These are phyloP conservation scores for Dactylella cylindrospora DNA, from an alignment of 2,329 filamentous ascomycete species.

Conservation along the genomic window DNA sequence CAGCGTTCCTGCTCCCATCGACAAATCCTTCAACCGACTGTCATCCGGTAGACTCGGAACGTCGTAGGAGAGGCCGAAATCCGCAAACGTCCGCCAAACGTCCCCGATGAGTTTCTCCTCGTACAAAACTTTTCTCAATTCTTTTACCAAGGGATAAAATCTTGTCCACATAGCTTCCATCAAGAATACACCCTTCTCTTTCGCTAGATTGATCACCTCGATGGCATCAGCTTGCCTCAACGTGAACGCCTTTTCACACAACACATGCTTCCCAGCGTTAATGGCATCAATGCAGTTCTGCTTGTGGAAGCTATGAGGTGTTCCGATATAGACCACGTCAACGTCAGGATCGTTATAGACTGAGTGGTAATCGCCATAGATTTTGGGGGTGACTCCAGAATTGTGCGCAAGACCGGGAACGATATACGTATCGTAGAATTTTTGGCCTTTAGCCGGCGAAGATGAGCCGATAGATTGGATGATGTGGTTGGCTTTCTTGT, in stretches of 20 bases:
- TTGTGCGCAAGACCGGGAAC: slow-evolving; percentile 44
- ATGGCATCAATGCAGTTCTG: slow-evolving; percentile 56
- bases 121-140: slow-evolving; percentile 52
- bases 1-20: slow-evolving; percentile 54
- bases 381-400: slow-evolving; percentile 48
- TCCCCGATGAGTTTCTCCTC: slow-evolving; percentile 54
- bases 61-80: slow-evolving; percentile 53
- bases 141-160: slow-evolving; percentile 53
- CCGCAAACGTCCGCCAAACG: slow-evolving; percentile 53
- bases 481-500: slow-evolving; percentile 53
- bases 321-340: slow-evolving; percentile 57
- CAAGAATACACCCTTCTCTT: slow-evolving; percentile 54
- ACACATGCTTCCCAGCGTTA: slow-evolving; percentile 53
- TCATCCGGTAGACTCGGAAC: slow-evolving; percentile 50
- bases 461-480: slow-evolving; percentile 56
- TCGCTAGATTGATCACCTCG: slow-evolving; percentile 54
- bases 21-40: slow-evolving; percentile 52
- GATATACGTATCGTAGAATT: slow-evolving; percentile 52
- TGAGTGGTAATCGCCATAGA: slow-evolving; percentile 54
- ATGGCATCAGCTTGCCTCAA: slow-evolving; percentile 53
- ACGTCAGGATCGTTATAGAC: slow-evolving; percentile 54
- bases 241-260: slow-evolving; percentile 57
- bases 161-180: slow-evolving; percentile 58
- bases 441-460: slow-evolving; percentile 52
- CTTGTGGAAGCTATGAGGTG: slow-evolving; percentile 56